phyloP scores from a whole-genome alignment of 1,284 basidiomycete species.

The Heterobasidion annosum region DNA sequence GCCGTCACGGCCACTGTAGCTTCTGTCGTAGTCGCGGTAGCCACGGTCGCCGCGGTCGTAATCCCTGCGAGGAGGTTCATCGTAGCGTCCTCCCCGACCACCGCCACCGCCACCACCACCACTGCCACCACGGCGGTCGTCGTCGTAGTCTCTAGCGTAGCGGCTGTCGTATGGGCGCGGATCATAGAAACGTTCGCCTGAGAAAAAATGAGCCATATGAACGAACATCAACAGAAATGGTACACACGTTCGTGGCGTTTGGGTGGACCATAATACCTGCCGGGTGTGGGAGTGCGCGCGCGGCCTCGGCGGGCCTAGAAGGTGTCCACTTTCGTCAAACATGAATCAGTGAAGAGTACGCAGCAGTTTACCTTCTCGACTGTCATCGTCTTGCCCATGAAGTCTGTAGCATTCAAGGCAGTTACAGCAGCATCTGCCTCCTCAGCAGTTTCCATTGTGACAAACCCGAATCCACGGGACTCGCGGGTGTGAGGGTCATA shows the following conservation, averaged over 20 bases:
- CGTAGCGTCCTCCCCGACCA: constrained; percentile 26
- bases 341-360: neutral
- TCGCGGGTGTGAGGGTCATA: constrained; percentile 95
- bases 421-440: constrained; percentile 89
- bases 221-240: neutral
- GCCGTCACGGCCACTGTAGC: constrained; percentile 27
- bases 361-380: constrained; percentile 70
- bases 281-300: constrained; percentile 92
- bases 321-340: constrained; percentile 7
- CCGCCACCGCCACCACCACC: constrained; percentile 14
- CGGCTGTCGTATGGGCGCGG: constrained; percentile 76
- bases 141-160: constrained; percentile 48
- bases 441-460: constrained; percentile 84
- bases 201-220: neutral
- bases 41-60: constrained; percentile 27
- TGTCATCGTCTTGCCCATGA: constrained; percentile 79
- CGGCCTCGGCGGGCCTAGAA: constrained; percentile 84
- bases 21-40: constrained; percentile 35
- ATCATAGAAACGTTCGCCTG: constrained; percentile 71
- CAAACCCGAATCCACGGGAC: constrained; percentile 96
- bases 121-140: constrained; percentile 14
- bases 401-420: constrained; percentile 73
- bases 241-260: constrained; percentile 59
- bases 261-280: constrained; percentile 88
- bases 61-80: constrained; percentile 36